These are phyloP conservation scores for Phytophthora citricola DNA, from an alignment of 352 stramenopile species.

Conservation along the genomic window DNA sequence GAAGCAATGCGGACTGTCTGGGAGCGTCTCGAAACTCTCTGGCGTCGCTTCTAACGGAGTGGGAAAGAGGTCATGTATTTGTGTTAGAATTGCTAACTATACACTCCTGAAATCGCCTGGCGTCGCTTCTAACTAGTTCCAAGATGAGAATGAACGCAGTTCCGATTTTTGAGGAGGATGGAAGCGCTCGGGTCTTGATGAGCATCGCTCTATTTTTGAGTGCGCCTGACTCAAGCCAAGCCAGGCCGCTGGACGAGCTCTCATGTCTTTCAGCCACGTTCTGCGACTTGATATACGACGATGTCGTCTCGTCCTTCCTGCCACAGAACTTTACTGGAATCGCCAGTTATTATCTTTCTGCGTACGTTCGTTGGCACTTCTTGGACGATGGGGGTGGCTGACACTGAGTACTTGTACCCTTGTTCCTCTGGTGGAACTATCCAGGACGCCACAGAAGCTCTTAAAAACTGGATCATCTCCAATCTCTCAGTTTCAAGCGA, in stretches of 20 bases:
- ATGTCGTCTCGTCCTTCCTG: conserved; percentile 2
- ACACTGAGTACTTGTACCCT: not conserved
- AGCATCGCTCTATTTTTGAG: not conserved
- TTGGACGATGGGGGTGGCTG: conserved; percentile 7
- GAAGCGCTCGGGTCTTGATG: not conserved
- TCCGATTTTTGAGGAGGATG: not conserved
- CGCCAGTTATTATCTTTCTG: not conserved
- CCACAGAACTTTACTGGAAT: not conserved
- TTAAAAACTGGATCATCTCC: conserved; percentile 2
- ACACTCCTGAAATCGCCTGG: too few species aligned
- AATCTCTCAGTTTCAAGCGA: not conserved
- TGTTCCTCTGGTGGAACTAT: not conserved
- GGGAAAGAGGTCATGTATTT: too few species aligned
- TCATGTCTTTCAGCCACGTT: conserved; percentile 1
- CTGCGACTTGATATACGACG: conserved; percentile 18
- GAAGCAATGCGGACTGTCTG: not conserved
- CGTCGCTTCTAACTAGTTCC: too few species aligned
- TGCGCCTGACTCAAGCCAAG: not conserved
- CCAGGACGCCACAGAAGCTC: not conserved
- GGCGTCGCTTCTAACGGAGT: not conserved
- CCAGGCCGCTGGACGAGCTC: not conserved
- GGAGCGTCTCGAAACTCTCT: conserved; percentile 1
- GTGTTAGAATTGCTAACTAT: too few species aligned
- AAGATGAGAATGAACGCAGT: not conserved
- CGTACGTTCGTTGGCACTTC: not conserved